Evolutionary conservation across 164 flowering plant species (phyloP).

Genomic region (Euptelea pleiosperma): DNA sequence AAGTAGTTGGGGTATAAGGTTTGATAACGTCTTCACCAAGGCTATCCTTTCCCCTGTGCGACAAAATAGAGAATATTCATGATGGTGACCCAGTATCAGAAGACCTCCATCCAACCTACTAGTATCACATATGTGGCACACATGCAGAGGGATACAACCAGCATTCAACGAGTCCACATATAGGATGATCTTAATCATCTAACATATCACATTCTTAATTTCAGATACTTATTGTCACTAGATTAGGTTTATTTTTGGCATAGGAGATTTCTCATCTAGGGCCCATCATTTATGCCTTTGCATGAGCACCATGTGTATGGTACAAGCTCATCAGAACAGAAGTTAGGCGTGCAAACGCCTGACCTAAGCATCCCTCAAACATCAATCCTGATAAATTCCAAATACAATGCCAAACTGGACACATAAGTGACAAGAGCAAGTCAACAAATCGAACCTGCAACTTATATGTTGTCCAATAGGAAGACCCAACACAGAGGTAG

Average conservation of each 20-base stretch:
- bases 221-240: no score
- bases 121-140: neutral
- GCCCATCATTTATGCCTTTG: no score
- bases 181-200: no score
- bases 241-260: no score
- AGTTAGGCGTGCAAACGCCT: neutral
- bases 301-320: no score
- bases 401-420: neutral
- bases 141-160: no score
- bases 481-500: constrained; percentile 87
- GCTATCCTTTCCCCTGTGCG: constrained; percentile 81
- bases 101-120: neutral
- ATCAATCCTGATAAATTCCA: neutral
- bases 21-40: constrained; percentile 89
- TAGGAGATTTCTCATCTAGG: no score
- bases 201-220: no score
- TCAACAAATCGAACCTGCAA: constrained; percentile 64
- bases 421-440: neutral
- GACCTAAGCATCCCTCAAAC: neutral
- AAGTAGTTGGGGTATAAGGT: constrained; percentile 94
- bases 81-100: neutral
- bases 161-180: no score
- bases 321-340: neutral
- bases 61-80: constrained; percentile 9
- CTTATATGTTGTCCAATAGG: constrained; percentile 96